Evolutionary conservation across 768 basidiomycete genomes (phyloP).

Genomic region (Macrolepiota albuminosa): DNA sequence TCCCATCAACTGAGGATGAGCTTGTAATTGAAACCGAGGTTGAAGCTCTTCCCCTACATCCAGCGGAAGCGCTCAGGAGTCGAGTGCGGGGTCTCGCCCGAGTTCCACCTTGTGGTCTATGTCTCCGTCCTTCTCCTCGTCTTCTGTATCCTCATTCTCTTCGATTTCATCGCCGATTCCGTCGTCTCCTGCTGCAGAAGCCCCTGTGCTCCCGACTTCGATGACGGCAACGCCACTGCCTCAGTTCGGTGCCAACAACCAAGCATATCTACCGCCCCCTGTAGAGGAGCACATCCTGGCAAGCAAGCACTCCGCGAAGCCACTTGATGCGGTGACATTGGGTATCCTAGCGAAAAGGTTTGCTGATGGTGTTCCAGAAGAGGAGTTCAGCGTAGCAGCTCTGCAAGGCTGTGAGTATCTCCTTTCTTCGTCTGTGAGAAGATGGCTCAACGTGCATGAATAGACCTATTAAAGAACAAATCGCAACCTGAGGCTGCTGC

Average conservation of each 20-base stretch:
- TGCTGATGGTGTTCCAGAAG: constrained; percentile 77
- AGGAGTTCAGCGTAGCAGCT: constrained; percentile 85
- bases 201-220: constrained; percentile 15
- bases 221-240: constrained; percentile 22
- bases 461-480: constrained; percentile 83
- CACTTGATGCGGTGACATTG: constrained; percentile 60
- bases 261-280: constrained; percentile 60
- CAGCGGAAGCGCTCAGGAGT: background rate
- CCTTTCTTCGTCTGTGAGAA: constrained; percentile 16
- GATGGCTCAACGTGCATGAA: constrained; percentile 1
- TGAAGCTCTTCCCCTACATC: constrained; percentile 13
- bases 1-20: constrained; percentile 68
- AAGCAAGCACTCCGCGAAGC: constrained; percentile 58
- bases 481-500: constrained; percentile 76
- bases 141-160: constrained; percentile 24
- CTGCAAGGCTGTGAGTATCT: constrained; percentile 79
- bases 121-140: constrained; percentile 22
- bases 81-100: constrained; percentile 6
- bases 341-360: constrained; percentile 71
- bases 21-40: constrained; percentile 28
- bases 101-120: constrained; percentile 21
- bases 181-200: constrained; percentile 26
- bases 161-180: constrained; percentile 40
- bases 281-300: constrained; percentile 54
- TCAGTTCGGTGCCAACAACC: constrained; percentile 53